Base-by-base conservation (phyloP, 768 basidiomycete genomes). In the Suillus ampliporus region DNA sequence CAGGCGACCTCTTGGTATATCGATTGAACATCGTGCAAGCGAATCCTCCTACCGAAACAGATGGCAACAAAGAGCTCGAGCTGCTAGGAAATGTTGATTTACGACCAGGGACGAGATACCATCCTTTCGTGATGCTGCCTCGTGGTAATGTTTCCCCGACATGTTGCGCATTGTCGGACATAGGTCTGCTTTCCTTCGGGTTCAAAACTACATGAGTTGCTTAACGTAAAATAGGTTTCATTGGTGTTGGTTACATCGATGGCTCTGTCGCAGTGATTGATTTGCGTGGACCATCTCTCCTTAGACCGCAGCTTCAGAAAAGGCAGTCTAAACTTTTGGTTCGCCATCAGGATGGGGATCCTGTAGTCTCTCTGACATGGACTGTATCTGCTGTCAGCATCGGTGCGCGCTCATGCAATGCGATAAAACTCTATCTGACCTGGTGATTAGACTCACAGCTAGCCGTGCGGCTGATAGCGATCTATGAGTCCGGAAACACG, bases 211-310 rank as follows among this genome's bases (percentile, higher is more conserved):
- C 35, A 21, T 21, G 10, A 19, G 35, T 56, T 61, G 51, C 8
- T 48, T 26, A 57, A 44, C 7, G 15, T 9, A 31, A 35, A n/a
- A 37, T 64, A 94, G 93, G 92, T 5, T 94, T 96, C 73, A 74
- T 94, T 48, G 92, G 94, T 2, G 81, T 88, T 3, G 86, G 89
- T 4, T 93, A 90, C 71, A 70, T 74, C 6, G 83, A 84, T 53
- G 87, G 86, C 1, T 78, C 83, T 2, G 61, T 96, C 23, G 76
- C 83, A 38, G 77, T 95, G 37, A 72, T 95, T 19, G 90, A 95
- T 69, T 81, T 94, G 82, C 83, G 92, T 26, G 89, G 86, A 2
- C 92, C 93, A 1, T 82, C 82, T 13, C 82, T 94, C 13, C 76
- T 90, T 1, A 80, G 86, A 17, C 69, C 74, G 65, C 79, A 71